phyloP scores from a whole-genome alignment of 768 basidiomycete genomes.

The Mycena indigotica region DNA sequence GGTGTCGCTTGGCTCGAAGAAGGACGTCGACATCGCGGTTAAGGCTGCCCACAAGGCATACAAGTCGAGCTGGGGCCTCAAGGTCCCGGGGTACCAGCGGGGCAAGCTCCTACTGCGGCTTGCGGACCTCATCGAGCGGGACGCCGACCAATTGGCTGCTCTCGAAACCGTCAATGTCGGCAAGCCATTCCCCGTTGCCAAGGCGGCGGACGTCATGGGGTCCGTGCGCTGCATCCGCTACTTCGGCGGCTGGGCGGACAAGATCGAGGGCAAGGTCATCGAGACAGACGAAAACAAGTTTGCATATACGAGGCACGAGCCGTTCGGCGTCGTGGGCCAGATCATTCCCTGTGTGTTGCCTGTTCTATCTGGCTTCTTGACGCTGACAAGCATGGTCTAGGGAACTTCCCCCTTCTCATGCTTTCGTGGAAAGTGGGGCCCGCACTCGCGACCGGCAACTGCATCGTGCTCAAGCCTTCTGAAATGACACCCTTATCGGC shows the following conservation, averaged over 20 bases:
- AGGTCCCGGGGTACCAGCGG: conserved; percentile 40
- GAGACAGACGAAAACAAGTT: conserved; percentile 51
- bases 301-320: conserved; percentile 64
- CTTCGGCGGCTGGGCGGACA: conserved; percentile 80
- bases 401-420: conserved; percentile 61
- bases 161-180: conserved; percentile 52
- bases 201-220: conserved; percentile 22
- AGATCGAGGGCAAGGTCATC: conserved; percentile 63
- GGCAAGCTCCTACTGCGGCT: conserved; percentile 47
- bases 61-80: conserved; percentile 51
- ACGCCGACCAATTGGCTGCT: conserved; percentile 49
- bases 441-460: conserved; percentile 51
- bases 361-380: background rate
- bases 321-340: conserved; percentile 54
- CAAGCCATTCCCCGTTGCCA: conserved; percentile 29
- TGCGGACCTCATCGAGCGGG: conserved; percentile 54
- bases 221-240: conserved; percentile 53
- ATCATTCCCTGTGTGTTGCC: conserved; percentile 42
- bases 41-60: conserved; percentile 52
- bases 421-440: conserved; percentile 34
- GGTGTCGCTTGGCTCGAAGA: conserved; percentile 54
- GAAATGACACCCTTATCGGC: conserved; percentile 68
- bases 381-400: conserved; percentile 34
- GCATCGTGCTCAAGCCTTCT: conserved; percentile 66
- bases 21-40: conserved; percentile 71